Evolutionary conservation across 192 early-diverging fungal species (phyloP).

Genomic region (Allomyces macrogynus): DNA sequence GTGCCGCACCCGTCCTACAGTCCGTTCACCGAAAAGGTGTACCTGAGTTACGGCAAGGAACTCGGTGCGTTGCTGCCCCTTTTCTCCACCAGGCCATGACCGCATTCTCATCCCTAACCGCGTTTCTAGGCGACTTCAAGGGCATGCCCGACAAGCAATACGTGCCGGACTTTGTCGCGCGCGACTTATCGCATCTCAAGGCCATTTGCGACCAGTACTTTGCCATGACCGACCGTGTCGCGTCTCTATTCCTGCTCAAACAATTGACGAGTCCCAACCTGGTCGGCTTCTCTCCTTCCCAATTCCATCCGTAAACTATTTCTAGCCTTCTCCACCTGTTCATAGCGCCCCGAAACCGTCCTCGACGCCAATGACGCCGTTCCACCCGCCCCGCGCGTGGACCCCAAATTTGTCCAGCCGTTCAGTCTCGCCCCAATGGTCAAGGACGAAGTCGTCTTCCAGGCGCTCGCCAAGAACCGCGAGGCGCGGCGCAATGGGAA

Average conservation of each 20-base stretch:
- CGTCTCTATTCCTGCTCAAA: constrained; percentile 3
- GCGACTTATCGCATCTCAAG: neutral
- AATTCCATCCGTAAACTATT: neutral
- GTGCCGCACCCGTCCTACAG: constrained; percentile 20
- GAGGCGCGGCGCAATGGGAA: neutral
- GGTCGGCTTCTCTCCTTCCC: neutral
- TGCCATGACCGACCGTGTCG: constrained; percentile 4
- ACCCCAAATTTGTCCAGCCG: neutral
- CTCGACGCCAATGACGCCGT: neutral
- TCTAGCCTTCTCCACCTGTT: neutral
- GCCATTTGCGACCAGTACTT: constrained; percentile 4
- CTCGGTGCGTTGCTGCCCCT: constrained; percentile 1
- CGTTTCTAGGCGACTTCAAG: constrained; percentile 1
- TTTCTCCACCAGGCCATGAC: too few species aligned
- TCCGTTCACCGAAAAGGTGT: constrained; percentile 11
- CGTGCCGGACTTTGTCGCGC: neutral
- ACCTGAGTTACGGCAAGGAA: constrained; percentile 14
- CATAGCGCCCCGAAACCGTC: neutral
- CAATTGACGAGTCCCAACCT: neutral
- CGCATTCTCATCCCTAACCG: neutral
- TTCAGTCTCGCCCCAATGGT: neutral
- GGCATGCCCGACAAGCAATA: constrained; percentile 3
- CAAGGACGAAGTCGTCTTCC: neutral
- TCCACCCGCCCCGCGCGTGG: neutral
- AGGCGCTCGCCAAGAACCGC: neutral